Evolutionary conservation across 1,139 yeast species (phyloP).

Genomic region (Suhomyces coccinellae): DNA sequence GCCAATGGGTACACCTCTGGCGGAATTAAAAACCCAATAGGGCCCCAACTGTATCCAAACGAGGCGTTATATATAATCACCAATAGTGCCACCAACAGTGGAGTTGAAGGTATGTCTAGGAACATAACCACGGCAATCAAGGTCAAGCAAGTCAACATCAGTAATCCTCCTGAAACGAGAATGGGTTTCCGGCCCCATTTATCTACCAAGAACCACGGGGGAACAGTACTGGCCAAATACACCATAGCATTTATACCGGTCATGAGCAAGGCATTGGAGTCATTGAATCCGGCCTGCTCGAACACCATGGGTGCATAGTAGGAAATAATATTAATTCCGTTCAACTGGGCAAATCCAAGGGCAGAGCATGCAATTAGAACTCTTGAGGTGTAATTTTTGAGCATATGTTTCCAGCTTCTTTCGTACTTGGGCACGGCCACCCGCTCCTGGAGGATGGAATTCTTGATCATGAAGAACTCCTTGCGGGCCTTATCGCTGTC

Average conservation of each 20-base stretch:
- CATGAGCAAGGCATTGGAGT: constrained; percentile 50
- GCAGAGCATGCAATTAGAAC: constrained; percentile 53
- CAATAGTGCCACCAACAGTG: constrained; percentile 47
- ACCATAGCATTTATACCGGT: constrained; percentile 55
- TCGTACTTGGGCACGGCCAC: constrained; percentile 40
- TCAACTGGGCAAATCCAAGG: constrained; percentile 55
- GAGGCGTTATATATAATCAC: constrained; percentile 54
- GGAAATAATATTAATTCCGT: constrained; percentile 55
- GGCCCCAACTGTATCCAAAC: constrained; percentile 61
- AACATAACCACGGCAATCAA: constrained; percentile 44
- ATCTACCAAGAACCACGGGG: constrained; percentile 58
- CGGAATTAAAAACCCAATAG: constrained; percentile 55
- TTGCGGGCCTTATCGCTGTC: constrained; percentile 58
- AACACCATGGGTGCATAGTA: constrained; percentile 60
- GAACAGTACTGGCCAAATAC: constrained; percentile 48
- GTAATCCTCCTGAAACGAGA: constrained; percentile 48
- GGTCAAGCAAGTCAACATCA: constrained; percentile 47
- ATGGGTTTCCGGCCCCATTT: constrained; percentile 56
- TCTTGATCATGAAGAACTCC: constrained; percentile 72
- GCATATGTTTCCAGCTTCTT: constrained; percentile 48
- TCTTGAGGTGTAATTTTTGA: constrained; percentile 37
- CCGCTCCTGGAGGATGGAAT: constrained; percentile 61
- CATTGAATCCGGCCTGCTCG: constrained; percentile 52
- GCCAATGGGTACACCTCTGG: constrained; percentile 57
- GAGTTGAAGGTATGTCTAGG: constrained; percentile 39